Conservation (phyloP, 768 basidiomycete species). For the Jaapia argillacea region DNA sequence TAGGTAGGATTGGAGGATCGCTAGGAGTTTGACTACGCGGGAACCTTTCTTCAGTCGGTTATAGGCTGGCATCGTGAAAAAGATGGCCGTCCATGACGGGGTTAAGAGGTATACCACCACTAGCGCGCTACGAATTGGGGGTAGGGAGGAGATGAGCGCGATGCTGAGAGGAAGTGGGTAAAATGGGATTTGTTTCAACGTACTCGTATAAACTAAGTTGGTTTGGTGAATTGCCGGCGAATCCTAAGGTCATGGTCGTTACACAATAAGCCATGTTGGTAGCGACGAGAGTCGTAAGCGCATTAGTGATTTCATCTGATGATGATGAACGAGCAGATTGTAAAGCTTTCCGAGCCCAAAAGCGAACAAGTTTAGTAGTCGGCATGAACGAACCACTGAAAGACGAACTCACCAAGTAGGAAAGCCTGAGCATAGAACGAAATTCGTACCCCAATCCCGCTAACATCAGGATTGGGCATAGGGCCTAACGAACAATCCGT, state of each 20-base stretch:
- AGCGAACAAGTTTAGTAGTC: too few species aligned
- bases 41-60: constrained; percentile 1
- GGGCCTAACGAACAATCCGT: background rate
- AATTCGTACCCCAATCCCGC: constrained; percentile 7
- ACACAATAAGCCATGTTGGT: constrained; percentile 5
- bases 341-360: too few species aligned
- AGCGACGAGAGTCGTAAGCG: constrained; percentile 2
- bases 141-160: background rate
- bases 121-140: constrained; percentile 1
- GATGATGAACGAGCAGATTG: constrained; percentile 1
- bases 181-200: too few species aligned
- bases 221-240: constrained; percentile 1
- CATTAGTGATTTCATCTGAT: constrained; percentile 3
- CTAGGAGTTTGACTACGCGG: constrained; percentile 1
- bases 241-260: constrained; percentile 2
- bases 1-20: constrained; percentile 4
- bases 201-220: constrained; percentile 6
- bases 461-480: constrained; percentile 3
- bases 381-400: too few species aligned
- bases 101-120: constrained; percentile 5
- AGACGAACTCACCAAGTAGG: constrained; percentile 2
- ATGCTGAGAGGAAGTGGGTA: background rate
- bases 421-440: constrained; percentile 7
- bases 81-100: constrained; percentile 2
- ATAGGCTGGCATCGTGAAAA: constrained; percentile 3